These are phyloP conservation scores for Penicillium sp. DNA, from an alignment of 2,329 filamentous ascomycete genomes.

Conservation along the genomic window DNA sequence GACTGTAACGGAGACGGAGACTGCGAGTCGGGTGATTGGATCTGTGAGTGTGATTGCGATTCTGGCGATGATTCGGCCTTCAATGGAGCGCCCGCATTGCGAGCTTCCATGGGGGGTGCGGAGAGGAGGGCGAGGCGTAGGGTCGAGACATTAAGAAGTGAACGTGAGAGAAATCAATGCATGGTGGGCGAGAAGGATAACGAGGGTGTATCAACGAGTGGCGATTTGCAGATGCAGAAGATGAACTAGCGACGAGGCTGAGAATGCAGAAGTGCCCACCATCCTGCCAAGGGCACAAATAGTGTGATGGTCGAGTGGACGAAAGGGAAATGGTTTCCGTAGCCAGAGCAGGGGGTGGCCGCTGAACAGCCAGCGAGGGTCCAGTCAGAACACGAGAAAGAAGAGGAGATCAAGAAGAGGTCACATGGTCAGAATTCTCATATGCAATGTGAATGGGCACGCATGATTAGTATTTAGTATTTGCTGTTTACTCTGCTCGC, in stretches of 20 bases:
- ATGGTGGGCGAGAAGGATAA: neutral
- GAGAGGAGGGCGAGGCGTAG: constrained; percentile 10
- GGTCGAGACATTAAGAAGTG: constrained; percentile 31
- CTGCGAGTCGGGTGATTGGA: constrained; percentile 8
- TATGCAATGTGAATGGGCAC: neutral
- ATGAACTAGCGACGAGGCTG: constrained; percentile 7
- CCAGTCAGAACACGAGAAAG: neutral
- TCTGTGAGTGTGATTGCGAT: neutral
- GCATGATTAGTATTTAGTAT: too few relatives aligned
- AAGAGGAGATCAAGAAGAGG: neutral
- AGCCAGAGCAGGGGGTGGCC: neutral
- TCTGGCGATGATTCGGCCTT: constrained; percentile 11
- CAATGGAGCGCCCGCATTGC: constrained; percentile 24
- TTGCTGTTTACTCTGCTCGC: too few relatives aligned
- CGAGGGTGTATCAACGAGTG: neutral
- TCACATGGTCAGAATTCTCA: neutral
- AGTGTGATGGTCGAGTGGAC: neutral
- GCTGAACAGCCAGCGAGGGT: neutral
- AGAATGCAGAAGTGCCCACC: neutral
- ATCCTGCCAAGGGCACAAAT: neutral
- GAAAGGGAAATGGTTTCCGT: neutral
- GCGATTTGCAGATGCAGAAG: neutral
- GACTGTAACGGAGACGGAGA: neutral
- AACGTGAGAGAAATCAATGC: neutral
- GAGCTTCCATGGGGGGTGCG: constrained; percentile 32